Base-by-base conservation (phyloP, 805 yeast genomes). In the Scheffersomyces stipitis region DNA sequence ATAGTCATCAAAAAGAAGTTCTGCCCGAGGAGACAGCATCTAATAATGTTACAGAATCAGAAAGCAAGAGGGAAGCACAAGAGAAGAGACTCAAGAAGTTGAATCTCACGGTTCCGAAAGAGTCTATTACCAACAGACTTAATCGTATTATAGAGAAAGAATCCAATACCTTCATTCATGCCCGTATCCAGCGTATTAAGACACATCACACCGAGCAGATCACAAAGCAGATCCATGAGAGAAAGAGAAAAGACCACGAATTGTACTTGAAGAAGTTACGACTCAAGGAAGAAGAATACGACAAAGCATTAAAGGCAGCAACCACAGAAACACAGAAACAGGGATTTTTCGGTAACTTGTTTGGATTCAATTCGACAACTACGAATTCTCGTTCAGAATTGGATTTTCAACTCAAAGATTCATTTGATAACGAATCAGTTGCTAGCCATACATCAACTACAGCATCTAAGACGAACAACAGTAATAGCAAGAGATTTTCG, bases 221-320 rank as follows among this genome's bases (percentile, higher is more conserved):
- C 34, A 44, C 57, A 15, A 48, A 59, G 31, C 58, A 60, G 42
- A 60, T 69, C 33, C 62, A 58, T 36, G 72, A 66, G 35, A 52
- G 75, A 30, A 64, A 62, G 39, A 52, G 61, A 22, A 53, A 52
- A 31, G 75, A 69, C 42, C 72, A 67, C 42, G 73, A 68, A 37
- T 31, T 51, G 29, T 63, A 61, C 33, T 51, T 69, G 13, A 52
- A 51, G 31, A 60, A 66, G 36, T 45, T 68, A 22, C 58, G 54
- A 38, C 42, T 46, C 30, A 66, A 64, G 48, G 73, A 69, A 44
- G 69, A 62, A 38, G 65, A 66, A 40, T 65, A 62, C 35, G 72
- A 64, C 31, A 48, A 49, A 31, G 56, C 55, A 18, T 34, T 65
- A 17, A 45, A 52, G 27, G 50, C 54, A 4, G 65, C 66, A 5